phyloP scores from a whole-genome alignment of 139 green algal genomes.

The Astrephomene gubernaculifera region DNA sequence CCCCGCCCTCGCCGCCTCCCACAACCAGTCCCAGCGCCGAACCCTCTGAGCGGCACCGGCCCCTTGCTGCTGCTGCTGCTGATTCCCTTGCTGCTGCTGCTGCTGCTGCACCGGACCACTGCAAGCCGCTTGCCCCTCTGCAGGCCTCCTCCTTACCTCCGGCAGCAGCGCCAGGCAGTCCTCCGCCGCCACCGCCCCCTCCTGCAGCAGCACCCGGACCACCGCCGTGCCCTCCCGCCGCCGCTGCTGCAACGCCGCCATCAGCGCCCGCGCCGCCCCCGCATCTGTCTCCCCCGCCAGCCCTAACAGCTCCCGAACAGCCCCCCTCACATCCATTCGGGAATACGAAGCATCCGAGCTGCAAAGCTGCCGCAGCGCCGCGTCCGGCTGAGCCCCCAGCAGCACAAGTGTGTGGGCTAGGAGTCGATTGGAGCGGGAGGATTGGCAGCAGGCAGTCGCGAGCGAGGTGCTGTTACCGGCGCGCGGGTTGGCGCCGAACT shows the following conservation, averaged over 20 bases:
- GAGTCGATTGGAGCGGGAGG: not conserved
- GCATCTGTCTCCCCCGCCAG: not conserved
- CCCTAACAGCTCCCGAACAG: not conserved
- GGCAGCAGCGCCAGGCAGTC: constrained; percentile 3
- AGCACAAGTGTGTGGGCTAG: not conserved
- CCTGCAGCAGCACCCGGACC: not conserved
- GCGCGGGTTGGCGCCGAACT: not conserved
- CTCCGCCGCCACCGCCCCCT: not conserved
- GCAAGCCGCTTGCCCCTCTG: not conserved
- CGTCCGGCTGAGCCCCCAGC: not conserved
- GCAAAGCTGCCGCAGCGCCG: not conserved
- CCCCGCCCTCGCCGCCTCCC: not conserved
- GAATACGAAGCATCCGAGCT: not conserved
- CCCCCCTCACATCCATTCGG: not conserved
- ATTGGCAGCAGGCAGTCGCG: not conserved
- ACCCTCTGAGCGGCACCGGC: too few relatives aligned
- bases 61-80: too few relatives aligned
- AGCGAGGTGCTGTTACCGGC: not conserved
- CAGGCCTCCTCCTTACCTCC: not conserved
- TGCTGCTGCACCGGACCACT: not conserved
- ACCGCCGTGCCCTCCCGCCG: not conserved
- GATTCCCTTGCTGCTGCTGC: not conserved
- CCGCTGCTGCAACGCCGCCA: not conserved
- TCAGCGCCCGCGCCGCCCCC: not conserved
- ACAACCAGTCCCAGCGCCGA: not conserved